Conservation (phyloP, 345 rosid genomes). For the Euphorbia tirucalli region DNA sequence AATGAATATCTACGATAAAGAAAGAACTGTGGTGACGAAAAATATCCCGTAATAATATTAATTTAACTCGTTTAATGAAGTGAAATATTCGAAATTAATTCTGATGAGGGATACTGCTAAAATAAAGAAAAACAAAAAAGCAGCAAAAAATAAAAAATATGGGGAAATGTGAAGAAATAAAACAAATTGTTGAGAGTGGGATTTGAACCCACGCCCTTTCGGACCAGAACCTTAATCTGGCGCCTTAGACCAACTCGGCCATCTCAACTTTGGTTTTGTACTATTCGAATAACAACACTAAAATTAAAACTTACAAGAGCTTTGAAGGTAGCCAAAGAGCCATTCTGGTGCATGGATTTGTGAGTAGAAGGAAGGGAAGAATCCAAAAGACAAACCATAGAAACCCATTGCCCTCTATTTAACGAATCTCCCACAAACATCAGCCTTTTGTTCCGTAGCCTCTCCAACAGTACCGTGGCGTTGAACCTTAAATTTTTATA, state of each 20-base stretch:
- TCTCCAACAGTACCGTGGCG: conserved; percentile 28
- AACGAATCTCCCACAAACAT: conserved; percentile 28
- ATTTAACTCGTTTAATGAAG: no score
- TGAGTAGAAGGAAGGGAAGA: conserved; percentile 14
- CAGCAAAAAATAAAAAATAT: neutral
- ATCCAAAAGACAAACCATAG: conserved; percentile 31
- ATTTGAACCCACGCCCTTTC: conserved; percentile 99
- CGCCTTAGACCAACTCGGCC: conserved; percentile 99
- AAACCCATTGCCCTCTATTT: conserved; percentile 33
- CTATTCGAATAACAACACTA: neutral
- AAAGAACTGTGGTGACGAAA: no score
- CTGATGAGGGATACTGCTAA: no score
- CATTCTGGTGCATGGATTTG: conserved; percentile 60
- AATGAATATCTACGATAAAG: no score
- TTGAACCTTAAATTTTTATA: conserved; percentile 25
- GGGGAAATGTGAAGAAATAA: neutral
- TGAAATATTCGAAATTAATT: no score
- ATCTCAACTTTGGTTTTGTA: conserved; percentile 43
- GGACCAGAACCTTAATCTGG: conserved; percentile 99
- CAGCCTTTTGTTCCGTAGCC: conserved; percentile 31
- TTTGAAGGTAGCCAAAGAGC: conserved; percentile 53
- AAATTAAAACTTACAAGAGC: conserved; percentile 34
- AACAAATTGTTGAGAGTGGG: conserved; percentile 73
- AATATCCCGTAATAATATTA: no score
- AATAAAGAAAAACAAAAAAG: no score